These are phyloP conservation scores for Sechiopsis laciniata DNA, from an alignment of 306 rosid species.

Conservation along the genomic window DNA sequence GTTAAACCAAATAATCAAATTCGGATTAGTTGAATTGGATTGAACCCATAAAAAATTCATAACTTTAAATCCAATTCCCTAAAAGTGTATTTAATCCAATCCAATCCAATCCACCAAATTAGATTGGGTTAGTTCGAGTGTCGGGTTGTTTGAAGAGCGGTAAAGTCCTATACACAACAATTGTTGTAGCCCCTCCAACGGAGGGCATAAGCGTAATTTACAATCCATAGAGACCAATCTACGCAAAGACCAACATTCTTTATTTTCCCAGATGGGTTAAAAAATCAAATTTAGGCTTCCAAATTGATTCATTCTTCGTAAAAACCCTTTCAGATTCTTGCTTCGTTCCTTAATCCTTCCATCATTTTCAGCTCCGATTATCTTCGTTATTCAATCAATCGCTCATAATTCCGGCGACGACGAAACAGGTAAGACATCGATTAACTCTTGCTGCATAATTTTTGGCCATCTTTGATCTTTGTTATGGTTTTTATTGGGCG, in stretches of 20 bases:
- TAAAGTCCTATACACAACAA: no score
- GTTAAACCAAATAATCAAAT: no score
- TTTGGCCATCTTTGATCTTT: constrained; percentile 1
- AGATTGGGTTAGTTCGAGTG: no score
- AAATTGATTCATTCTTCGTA: background rate
- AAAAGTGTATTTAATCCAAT: no score
- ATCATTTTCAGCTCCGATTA: background rate
- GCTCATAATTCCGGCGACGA: background rate
- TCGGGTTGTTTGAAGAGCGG: no score
- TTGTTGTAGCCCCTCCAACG: background rate
- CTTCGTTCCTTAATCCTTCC: background rate
- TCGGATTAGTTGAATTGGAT: no score
- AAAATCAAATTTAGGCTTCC: background rate
- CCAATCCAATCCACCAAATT: no score
- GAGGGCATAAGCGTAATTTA: background rate
- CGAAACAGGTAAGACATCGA: background rate
- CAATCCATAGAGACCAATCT: background rate
- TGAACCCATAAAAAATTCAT: no score
- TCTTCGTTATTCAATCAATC: background rate
- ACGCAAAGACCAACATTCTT: background rate
- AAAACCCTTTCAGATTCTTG: constrained; percentile 4
- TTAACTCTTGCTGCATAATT: background rate
- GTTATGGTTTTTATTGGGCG: background rate
- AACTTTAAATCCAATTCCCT: no score
- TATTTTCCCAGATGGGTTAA: background rate